Conservation (phyloP, 306 rosid genomes). For the Cucumis cinereus region DNA sequence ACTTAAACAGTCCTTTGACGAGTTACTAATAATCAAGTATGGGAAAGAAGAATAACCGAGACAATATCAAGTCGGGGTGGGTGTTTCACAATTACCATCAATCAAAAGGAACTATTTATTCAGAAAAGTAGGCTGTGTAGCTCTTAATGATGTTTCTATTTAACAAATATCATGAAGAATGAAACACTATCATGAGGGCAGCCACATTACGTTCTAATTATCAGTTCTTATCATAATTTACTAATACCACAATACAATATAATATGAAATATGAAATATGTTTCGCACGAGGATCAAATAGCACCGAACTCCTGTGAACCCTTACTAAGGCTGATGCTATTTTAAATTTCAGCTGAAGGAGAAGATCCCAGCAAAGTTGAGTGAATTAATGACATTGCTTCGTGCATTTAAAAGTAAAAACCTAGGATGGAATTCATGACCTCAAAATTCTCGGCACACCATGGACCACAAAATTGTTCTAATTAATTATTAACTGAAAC, state of each 20-base stretch:
- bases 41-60: not conserved
- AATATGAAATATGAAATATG: not conserved
- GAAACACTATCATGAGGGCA: not conserved
- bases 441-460: not conserved
- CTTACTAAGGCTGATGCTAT: not conserved
- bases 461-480: not conserved
- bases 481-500: not conserved
- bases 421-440: not conserved
- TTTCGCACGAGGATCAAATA: not conserved
- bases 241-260: not conserved
- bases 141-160: not conserved
- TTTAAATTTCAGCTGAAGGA: too few relatives aligned
- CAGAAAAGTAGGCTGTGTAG: not conserved
- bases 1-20: slow-evolving; percentile 24
- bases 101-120: not conserved
- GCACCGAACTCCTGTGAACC: not conserved
- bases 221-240: not conserved
- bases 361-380: not conserved
- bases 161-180: not conserved
- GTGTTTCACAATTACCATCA: not conserved
- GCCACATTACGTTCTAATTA: not conserved
- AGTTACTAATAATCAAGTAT: not conserved
- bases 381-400: not conserved
- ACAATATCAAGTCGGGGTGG: not conserved
- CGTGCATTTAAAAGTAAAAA: not conserved